Evolutionary conservation across 176 grass and related monocot genomes (phyloP), one percentile per base, ranked within the genome.

Genomic region (Melocanna baccifera): DNA sequence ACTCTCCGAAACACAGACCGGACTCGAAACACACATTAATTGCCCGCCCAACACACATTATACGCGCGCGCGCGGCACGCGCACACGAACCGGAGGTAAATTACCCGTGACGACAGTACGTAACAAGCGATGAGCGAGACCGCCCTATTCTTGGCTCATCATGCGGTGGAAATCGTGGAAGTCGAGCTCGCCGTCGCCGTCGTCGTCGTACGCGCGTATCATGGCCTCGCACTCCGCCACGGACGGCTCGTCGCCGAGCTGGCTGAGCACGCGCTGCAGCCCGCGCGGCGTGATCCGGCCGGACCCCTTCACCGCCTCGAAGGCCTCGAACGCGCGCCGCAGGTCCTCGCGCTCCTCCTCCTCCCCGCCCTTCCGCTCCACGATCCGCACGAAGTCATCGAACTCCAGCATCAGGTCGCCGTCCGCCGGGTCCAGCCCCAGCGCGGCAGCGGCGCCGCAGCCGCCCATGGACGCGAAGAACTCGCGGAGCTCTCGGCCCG

Each of bases 251-350:
- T 98, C 95, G 23, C 95, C 95, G 12, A 98, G 91, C 75, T 84
- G 82, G 77, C 92, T 86, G 39, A 98, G 89, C 87, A 95, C 93
- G 52, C 91, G 86, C 87, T 98, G 92, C 85, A 98, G 22, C 2
- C 95, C 95, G 51, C 83, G 80, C 53, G 95, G 85, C 70, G 95
- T 98, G 83, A 98, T 98, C 77, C 95, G 79, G n/a, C 95, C 95
- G 29, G 92, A 94, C 32, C 95, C 95, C 87, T 98, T 98, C 59
- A 91, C 95, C 6, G 87, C 95, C 95, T 98, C 95, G 61, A 98
- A 98, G 76, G 88, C 94, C 87, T 93, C 56, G 83, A 98, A 98
- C 16, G 92, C 95, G 45, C 63, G 88, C 64, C 83, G 77, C 41
- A 98, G 83, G 81, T 94, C 95, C 79, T 95, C 92, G 43, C 88